Conservation (phyloP, 2,329 filamentous ascomycete genomes). For the Ophiostoma quercus region DNA sequence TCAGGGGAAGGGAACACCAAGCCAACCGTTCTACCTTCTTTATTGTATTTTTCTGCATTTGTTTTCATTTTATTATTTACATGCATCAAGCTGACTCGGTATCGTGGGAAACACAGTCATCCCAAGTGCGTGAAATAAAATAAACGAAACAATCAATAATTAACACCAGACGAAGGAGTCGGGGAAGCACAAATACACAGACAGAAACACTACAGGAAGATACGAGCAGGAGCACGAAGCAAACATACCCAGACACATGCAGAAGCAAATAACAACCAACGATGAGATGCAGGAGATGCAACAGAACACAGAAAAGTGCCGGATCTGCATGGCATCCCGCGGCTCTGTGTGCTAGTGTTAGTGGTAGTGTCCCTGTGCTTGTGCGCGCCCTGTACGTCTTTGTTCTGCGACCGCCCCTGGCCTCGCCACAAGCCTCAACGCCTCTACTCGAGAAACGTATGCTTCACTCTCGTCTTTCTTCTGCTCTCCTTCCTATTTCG, state of each 20-base stretch:
- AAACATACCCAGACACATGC: background rate
- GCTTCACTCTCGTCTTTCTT: background rate
- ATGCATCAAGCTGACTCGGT: too few relatives aligned
- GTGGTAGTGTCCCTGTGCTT: background rate
- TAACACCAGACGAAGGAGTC: conserved; percentile 1
- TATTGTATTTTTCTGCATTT: background rate
- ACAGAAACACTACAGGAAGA: background rate
- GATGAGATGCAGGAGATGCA: background rate
- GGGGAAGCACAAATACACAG: conserved; percentile 9
- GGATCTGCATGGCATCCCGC: conserved; percentile 5
- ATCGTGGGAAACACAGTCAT: background rate
- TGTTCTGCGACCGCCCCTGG: background rate
- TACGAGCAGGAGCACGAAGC: background rate
- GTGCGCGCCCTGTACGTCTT: background rate
- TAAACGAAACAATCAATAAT: background rate
- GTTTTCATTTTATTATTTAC: background rate
- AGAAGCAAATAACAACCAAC: background rate
- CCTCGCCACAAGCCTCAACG: background rate
- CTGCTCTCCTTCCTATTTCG: background rate
- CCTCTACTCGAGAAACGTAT: background rate
- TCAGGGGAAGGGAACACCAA: conserved; percentile 1
- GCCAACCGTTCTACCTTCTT: background rate
- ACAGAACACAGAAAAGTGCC: background rate
- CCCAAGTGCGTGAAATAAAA: background rate
- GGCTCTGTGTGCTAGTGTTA: background rate